Evolutionary conservation across 306 rosid species (phyloP).

Genomic region (Inga laurina): DNA sequence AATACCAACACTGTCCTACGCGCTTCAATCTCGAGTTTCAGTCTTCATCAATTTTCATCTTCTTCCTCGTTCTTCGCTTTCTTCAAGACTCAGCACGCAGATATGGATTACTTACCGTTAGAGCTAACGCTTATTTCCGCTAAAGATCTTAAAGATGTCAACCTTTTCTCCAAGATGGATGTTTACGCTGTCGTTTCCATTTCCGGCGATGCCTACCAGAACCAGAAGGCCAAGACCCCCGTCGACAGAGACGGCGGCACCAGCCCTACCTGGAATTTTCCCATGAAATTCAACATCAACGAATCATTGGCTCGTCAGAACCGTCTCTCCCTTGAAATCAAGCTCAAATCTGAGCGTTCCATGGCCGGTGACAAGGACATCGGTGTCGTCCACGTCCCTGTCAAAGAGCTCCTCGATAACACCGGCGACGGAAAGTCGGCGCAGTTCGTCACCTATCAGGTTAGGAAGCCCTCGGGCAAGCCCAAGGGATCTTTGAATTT

Average conservation of each 20-base stretch:
- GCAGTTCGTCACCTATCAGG: slow-evolving; percentile 61
- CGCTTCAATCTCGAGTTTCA: background rate
- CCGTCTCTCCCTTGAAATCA: slow-evolving; percentile 52
- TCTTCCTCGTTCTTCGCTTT: background rate
- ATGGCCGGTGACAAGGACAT: slow-evolving; percentile 59
- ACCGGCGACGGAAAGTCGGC: slow-evolving; percentile 29
- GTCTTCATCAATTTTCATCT: background rate
- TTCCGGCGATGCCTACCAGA: slow-evolving; percentile 46
- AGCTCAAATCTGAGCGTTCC: slow-evolving; percentile 54
- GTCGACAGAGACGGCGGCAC: slow-evolving; percentile 47
- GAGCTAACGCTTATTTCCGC: slow-evolving; percentile 76
- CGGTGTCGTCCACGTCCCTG: slow-evolving; percentile 59
- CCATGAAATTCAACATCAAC: slow-evolving; percentile 52
- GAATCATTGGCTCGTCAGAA: slow-evolving; percentile 45
- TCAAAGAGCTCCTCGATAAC: slow-evolving; percentile 63
- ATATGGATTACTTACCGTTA: slow-evolving; percentile 51
- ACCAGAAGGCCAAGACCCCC: slow-evolving; percentile 48
- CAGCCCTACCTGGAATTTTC: slow-evolving; percentile 69
- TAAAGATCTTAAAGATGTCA: slow-evolving; percentile 70
- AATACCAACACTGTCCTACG: no score
- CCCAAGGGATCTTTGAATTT: slow-evolving; percentile 58
- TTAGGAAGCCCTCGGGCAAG: slow-evolving; percentile 59
- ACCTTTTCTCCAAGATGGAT: slow-evolving; percentile 74
- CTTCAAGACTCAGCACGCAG: background rate
- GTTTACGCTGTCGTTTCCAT: slow-evolving; percentile 67